Base-by-base conservation (phyloP, 129 eudicot genomes). In the Kitagawia praeruptora region DNA sequence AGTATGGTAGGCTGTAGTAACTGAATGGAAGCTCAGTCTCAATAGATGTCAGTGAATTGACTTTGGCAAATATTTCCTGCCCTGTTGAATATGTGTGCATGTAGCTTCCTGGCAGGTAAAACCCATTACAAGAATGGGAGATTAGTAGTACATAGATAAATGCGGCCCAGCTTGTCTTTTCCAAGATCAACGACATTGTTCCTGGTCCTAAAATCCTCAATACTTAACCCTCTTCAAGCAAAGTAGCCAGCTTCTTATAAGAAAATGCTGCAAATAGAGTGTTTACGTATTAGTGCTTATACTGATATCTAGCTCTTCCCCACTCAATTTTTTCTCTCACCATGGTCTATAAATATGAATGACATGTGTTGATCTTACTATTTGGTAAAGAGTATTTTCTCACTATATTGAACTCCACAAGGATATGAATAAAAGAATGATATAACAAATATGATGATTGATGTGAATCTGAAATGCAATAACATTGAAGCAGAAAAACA, bases 21-120 rank as follows among this genome's bases (percentile, higher is more conserved):
- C 96, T 85, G 72, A 88, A 91, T 6, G 96, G 96, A 76, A 91
- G 93, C 88, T 91, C 96, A 9, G 96, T 91, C 75, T 91, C 93
- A 18, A 91, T 91, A 37, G 96, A 91, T 70, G 96, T 91, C 79
- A 91, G 81, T 28, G 96, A 91, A 77, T 91, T 91, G 51, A 91
- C 96, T 82, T 91, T 91, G 78, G 89, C 93, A 78, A 54, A 78
- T 45, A 91, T 85, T 71, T 85, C 91, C 10, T 91, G 83, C 13
- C 89, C 85, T 8, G 84, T 83, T 37, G 96, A 88, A 75, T 91
- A 91, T 80, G 96, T 88, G 73, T 82, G 93, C 96, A 91, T 88
- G 86, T 91, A 91, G 86, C 92, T 91, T 79, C 96, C 96, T 21
- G 96, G 96, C 38, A 91, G 83, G 82, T 91, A 91, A 75, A 91